Conservation (phyloP, 139 green algal genomes). For the Chlamydomonas asymmetrica region DNA sequence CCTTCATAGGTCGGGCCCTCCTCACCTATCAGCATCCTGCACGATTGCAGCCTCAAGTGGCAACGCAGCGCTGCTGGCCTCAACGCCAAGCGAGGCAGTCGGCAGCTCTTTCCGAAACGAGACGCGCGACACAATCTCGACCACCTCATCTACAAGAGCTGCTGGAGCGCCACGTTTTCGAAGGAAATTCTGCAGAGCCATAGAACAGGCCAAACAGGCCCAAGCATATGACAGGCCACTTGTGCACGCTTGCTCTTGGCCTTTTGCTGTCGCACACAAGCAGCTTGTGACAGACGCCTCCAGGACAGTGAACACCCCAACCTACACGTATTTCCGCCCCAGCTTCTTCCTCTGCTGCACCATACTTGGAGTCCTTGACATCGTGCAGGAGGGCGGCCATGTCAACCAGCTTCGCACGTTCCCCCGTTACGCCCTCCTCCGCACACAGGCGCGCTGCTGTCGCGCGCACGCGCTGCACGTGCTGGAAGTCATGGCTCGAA, state of each 20-base stretch:
- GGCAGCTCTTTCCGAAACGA: neutral
- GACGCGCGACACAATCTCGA: neutral
- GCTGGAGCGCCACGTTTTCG: too few species aligned
- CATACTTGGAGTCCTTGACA: constrained; percentile 69
- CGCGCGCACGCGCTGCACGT: constrained; percentile 44
- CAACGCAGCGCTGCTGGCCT: neutral
- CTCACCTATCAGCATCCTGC: constrained; percentile 74
- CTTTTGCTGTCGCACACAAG: too few species aligned
- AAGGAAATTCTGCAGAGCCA: too few species aligned
- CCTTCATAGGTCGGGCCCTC: too few species aligned
- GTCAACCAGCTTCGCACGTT: constrained; percentile 45
- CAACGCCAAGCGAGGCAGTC: neutral
- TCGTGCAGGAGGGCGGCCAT: constrained; percentile 71
- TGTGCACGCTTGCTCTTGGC: too few species aligned
- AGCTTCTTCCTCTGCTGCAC: constrained; percentile 6
- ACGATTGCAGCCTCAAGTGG: constrained; percentile 49
- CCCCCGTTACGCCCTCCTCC: constrained; percentile 26
- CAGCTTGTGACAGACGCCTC: too few species aligned
- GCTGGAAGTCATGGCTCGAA: constrained; percentile 30
- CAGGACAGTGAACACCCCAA: neutral
- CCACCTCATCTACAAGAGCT: too few species aligned
- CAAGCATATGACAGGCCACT: too few species aligned
- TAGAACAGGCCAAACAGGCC: too few species aligned
- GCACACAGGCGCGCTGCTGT: constrained; percentile 25
- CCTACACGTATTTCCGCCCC: neutral